These are phyloP conservation scores for Starmerella bombicola DNA, from an alignment of 805 yeast species.

Conservation along the genomic window DNA sequence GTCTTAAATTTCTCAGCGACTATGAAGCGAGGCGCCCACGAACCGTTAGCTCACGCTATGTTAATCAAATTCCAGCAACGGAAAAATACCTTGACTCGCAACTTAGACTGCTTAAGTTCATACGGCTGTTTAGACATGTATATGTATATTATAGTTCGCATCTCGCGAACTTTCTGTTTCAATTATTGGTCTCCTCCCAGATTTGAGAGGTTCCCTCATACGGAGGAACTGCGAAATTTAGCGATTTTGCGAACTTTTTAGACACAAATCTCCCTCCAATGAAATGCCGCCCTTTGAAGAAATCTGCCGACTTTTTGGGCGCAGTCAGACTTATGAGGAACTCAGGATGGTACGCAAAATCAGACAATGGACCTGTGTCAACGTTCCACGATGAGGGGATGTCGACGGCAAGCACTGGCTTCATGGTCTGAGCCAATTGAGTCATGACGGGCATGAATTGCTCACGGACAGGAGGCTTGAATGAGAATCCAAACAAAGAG, in stretches of 20 bases:
- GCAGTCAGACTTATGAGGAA: conserved; percentile 78
- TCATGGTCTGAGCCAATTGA: conserved; percentile 30
- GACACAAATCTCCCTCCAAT: conserved; percentile 86
- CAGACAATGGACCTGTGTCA: conserved; percentile 57
- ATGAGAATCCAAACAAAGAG: conserved; percentile 85
- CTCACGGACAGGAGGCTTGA: conserved; percentile 71
- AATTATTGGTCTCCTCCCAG: conserved; percentile 29
- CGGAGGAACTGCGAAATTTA: conserved; percentile 53
- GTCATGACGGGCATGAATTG: conserved; percentile 49
- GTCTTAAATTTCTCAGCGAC: too few relatives aligned
- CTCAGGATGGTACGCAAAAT: conserved; percentile 41
- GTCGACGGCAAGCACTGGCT: conserved; percentile 72
- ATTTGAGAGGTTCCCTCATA: conserved; percentile 50
- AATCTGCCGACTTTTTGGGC: conserved; percentile 74
- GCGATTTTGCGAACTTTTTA: conserved; percentile 51
- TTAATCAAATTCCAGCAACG: too few relatives aligned
- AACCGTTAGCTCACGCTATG: too few relatives aligned
- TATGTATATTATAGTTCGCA: too few relatives aligned
- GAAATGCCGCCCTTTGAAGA: conserved; percentile 49
- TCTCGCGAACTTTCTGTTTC: too few relatives aligned
- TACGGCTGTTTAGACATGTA: too few relatives aligned
- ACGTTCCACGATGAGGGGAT: conserved; percentile 98
- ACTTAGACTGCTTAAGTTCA: too few relatives aligned
- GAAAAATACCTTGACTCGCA: too few relatives aligned
- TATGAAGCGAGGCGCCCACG: too few relatives aligned